Base-by-base conservation (phyloP, 345 rosid genomes). In the Populus nigra region DNA sequence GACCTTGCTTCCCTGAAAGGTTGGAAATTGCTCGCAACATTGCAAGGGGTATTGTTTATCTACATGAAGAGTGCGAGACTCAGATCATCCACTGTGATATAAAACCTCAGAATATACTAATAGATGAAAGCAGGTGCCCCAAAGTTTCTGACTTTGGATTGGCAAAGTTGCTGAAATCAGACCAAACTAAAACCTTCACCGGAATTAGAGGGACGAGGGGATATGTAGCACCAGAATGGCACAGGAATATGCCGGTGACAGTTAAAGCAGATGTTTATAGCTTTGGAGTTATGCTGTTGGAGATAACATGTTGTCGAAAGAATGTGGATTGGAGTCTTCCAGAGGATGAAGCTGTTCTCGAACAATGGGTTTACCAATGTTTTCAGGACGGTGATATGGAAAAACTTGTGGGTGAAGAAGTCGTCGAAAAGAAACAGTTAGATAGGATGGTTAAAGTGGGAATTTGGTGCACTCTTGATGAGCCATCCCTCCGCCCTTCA, bases 221-320 rank as follows among this genome's bases (percentile, higher is more conserved):
- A 15, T 83, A 76, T 39, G 79, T 70, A 17, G 86, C 84, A 6
- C 86, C 88, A 0, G 76, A 83, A 74, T 83, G 86, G 86, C 78
- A 81, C 29, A 13, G 33, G 27, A 83, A 83, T 3, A 43, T 39
- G 74, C 88, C 84, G 0, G 69, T 85, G 71, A 78, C 83, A 10
- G 78, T 22, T 2, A 86, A 83, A 76, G 86, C 78, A 81, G 81
- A 83, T 77, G 78, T 79, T 25, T 86, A 83, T 72, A 83, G 83
- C 76, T 86, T 80, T 4, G 83, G 88, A 20, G 20, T 83, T 11
- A 53, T 86, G 75, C 45, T 86, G 23, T 29, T 79, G 66, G 82
- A 83, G 76, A 77, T 81, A 38, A 49, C 71, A 22, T 76, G 86
- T 59, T 33, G 80, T 8, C 61, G 77, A 45, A 63, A 72, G 61